Percentiles rank a stretch among this genome's conserved stretches.
phyloP scores from a whole-genome alignment of 2,329 filamentous ascomycete species.

The Ceratocystis eucalypticola region DNA sequence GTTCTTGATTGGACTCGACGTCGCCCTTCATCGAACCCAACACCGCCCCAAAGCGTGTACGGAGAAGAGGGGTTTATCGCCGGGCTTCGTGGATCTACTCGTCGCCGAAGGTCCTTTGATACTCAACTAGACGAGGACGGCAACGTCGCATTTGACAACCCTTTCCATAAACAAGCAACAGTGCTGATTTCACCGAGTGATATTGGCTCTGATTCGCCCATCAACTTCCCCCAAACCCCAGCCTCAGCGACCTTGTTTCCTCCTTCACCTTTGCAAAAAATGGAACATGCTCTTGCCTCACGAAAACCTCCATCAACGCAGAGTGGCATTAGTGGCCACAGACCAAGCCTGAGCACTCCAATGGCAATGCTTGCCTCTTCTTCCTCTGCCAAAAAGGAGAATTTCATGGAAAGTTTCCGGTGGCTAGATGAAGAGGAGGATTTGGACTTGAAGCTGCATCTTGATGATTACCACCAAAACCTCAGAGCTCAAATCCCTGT shows the following conservation, averaged over 20 bases:
- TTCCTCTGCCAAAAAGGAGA: constrained; percentile 31
- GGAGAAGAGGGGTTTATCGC: constrained; percentile 17
- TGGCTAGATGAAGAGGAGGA: constrained; percentile 64
- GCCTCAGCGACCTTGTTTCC: background rate
- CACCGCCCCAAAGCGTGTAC: constrained; percentile 17
- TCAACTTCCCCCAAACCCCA: constrained; percentile 8
- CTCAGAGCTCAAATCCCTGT: constrained; percentile 38
- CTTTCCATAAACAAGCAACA: constrained; percentile 15
- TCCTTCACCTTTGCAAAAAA: constrained; percentile 12
- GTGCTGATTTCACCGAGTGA: constrained; percentile 17
- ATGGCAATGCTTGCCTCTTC: constrained; percentile 21
- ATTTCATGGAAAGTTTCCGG: constrained; percentile 53
- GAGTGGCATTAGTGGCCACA: constrained; percentile 25
- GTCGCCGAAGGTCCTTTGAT: constrained; percentile 19
- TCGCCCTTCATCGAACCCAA: constrained; percentile 18
- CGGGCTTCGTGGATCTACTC: constrained; percentile 26
- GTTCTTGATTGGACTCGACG: constrained; percentile 17
- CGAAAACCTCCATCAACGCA: constrained; percentile 24
- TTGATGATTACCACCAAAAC: constrained; percentile 59
- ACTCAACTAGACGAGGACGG: constrained; percentile 13
- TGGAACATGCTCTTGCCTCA: constrained; percentile 4
- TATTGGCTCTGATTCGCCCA: constrained; percentile 10
- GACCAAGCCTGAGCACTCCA: constrained; percentile 17
- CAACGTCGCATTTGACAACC: constrained; percentile 15
- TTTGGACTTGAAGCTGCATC: constrained; percentile 50